Evolutionary conservation across 768 basidiomycete species (phyloP).

Genomic region (Leucocoprinus leucothites): DNA sequence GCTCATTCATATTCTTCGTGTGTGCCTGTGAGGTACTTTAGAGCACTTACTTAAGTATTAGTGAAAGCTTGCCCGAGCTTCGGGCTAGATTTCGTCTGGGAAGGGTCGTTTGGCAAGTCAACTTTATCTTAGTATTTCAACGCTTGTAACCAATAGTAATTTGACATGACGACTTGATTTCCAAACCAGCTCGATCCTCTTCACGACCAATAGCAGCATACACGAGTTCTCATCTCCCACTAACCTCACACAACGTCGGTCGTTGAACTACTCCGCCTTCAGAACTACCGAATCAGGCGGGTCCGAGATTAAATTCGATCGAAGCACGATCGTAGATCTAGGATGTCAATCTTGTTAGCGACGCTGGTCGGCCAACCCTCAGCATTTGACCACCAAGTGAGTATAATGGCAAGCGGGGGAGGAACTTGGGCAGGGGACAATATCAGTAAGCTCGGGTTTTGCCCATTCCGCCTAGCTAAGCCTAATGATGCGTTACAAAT

Average conservation of each 20-base stretch:
- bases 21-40: too few species aligned
- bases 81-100: not conserved
- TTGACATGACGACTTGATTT: not conserved
- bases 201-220: not conserved
- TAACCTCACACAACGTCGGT: slow-evolving; percentile 1
- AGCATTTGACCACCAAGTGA: too few species aligned
- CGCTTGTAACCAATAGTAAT: not conserved
- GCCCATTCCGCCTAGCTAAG: too few species aligned
- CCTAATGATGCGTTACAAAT: too few species aligned
- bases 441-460: too few species aligned
- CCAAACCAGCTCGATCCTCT: slow-evolving; percentile 1
- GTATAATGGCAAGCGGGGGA: too few species aligned
- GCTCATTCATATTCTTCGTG: too few species aligned
- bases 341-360: not conserved
- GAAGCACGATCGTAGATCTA: not conserved
- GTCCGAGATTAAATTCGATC: not conserved
- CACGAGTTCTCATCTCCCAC: not conserved
- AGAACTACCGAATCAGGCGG: not conserved
- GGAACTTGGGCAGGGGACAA: too few species aligned
- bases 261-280: slow-evolving; percentile 6
- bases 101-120: not conserved
- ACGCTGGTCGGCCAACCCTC: not conserved
- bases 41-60: too few species aligned
- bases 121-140: not conserved
- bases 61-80: too few species aligned